Base-by-base conservation (phyloP, 2,329 filamentous ascomycete species). In the Macroventuria anomochaeta region DNA sequence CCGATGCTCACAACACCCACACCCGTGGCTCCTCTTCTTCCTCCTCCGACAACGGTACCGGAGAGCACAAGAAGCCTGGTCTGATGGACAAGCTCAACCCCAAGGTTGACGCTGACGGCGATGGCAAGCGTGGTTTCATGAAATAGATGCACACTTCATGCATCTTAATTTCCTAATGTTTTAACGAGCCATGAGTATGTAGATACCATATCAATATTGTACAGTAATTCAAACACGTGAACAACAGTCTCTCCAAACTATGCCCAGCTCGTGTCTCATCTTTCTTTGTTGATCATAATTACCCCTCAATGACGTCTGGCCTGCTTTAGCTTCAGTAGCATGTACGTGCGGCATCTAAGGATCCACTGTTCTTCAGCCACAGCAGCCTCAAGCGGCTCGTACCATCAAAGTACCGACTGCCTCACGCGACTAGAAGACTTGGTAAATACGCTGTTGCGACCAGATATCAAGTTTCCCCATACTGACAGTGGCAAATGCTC, bases 61-160 rank as follows among this genome's bases (percentile, higher is more conserved):
- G 44, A n/a, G 44, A 54, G 33, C 41, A 54, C 28, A 53, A 46
- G 29, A 83, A 83, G 72, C 76, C 81, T 1, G 72, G 75, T 13
- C 57, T 86, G 55, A 67, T 82, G 70, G 77, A 84, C 51, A 81
- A 79, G 65, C 54, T 85, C 31, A 85, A 86, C 71, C 83, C 83
- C 2, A 56, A 64, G 52, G 58, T 74, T 33, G 82, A 85, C 62
- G 57, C 82, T 23, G 76, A 84, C 58, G 74, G 79, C 32, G 83
- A 86, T 69, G 83, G 83, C 53, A 83, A 84, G 76, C 71, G 73
- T 23, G 83, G 82, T 2, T 83, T 85, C 58, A 81, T 83, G 79
- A 70, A 78, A 44, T 83, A 78, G 61, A 61, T 59, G 23, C 25
- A 2, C 2, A 7, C 4, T 13, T 11, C 5, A 15, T 2, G 8